Evolutionary conservation across 441 rosid genomes (phyloP), one percentile per base, ranked within the genome.

Genomic region (Geranium incanum): DNA sequence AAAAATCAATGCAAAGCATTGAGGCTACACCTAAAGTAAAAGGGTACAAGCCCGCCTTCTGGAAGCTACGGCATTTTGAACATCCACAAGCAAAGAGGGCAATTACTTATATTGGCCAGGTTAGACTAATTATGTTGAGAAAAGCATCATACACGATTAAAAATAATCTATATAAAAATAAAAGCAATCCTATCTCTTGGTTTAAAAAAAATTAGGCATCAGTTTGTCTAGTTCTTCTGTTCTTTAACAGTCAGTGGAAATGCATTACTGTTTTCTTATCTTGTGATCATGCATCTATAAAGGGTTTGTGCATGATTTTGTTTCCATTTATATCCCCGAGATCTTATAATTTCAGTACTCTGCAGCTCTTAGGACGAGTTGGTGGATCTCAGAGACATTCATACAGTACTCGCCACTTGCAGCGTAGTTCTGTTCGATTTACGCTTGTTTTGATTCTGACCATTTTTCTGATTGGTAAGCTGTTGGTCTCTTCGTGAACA

Each of bases 1-100:
- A 70, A 69, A 72, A 63, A 39, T 15, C 81, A 48, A 21, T 62
- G 67, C 73, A 86, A 48, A 72, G 63, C 19, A 69, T 79, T 67
- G 95, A 85, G 77, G 83, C 75, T 7, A 88, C 93, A 18, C 92
- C 96, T 16, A 92, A 88, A 77, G 93, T 80, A 76, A 92, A 87
- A 78, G 87, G 92, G 23, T 76, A 72, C 23, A 90, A 82, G 78
- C 81, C 83, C 71, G 38, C 78, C 71, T 87, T 88, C 71, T 78
- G 82, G 86, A 81, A 81, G 83, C 89, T 73, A 68, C 84, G 85
- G 71, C 81, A 72, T 77, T 80, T 82, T 71, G 88, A 84, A 68
- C 78, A 75, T 77, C 78, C 80, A 67, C 84, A 62, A 36, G 76
- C 70, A 16, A 84, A 74, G 70, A 75, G 82, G 28, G 70, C 73